Base-by-base conservation (phyloP, 2,329 filamentous ascomycete species). In the Elsinoe arachidis region DNA sequence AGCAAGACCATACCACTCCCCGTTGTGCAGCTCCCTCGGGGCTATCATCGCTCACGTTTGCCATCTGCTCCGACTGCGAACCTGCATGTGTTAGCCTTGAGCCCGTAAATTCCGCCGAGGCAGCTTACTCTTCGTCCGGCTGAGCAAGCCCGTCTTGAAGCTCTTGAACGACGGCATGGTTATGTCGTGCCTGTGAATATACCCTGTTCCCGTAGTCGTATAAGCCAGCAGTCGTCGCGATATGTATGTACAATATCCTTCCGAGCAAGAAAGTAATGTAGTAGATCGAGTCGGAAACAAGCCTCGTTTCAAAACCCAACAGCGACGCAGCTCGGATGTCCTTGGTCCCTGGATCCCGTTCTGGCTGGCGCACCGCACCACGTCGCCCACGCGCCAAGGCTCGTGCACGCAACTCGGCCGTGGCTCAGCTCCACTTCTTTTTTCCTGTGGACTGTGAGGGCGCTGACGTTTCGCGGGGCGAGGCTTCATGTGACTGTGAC, bases 21-120 rank as follows among this genome's bases (percentile, higher is more conserved):
- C 81, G 79, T 54, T 77, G 72, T 44, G 82, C 86, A 66, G 81
- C 84, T 59, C 78, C 81, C 72, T 89, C 86, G 56, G 86, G 87
- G 12, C 81, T 81, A 65, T 85, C 83, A 59, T 75, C 74, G 23
- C 17, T 59, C 59, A 57, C 70, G 64, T 41, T 68, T 64, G 57
- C 67, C 65, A 68, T 58, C 23, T 43, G 41, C 21, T 38, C 46
- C 21, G 47, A 41, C 37, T 35, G 23, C 19, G 23, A 49, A 63
- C 58, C 55, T 56, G 35, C 58, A 60, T 6, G 60, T 62, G 56
- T 63, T 62, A 43, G 63, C 57, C 59, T 63, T 60, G 37, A 44
- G 43, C 38, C 33, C 49, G 41, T 46, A 35, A 33, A 37, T 34
- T 56, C 61, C 56, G 38, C 38, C 14, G n/a, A 17, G 19, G 33